A percentile compares a stretch with the other conserved stretches of the same genome.
phyloP scores from a whole-genome alignment of 257 asterid species.

The Haberlea rhodopensis region DNA sequence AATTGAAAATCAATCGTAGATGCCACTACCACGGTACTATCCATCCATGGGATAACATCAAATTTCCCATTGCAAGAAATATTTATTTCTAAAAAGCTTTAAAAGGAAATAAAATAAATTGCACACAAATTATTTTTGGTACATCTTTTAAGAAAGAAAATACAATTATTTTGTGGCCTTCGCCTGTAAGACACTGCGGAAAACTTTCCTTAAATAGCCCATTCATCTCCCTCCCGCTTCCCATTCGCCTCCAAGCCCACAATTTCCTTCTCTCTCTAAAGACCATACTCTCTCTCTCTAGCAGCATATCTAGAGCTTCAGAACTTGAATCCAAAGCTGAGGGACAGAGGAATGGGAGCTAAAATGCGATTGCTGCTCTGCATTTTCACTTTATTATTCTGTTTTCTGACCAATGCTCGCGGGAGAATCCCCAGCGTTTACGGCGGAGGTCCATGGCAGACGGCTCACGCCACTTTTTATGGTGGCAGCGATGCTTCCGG shows the following conservation, averaged over 20 bases:
- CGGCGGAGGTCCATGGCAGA: constrained; percentile 37
- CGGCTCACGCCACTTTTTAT: constrained; percentile 58
- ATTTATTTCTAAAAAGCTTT: no score
- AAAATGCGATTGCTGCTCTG: constrained; percentile 26
- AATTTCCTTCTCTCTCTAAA: constrained; percentile 21
- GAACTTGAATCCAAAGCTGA: neutral
- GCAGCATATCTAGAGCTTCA: neutral
- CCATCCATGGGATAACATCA: no score
- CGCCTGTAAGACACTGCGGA: neutral
- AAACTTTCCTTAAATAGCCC: constrained; percentile 48
- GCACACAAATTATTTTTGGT: no score
- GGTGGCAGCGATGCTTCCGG: constrained; percentile 60
- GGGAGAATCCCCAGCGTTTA: constrained; percentile 38
- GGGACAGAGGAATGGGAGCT: constrained; percentile 29
- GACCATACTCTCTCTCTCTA: constrained; percentile 24
- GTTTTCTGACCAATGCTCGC: constrained; percentile 26
- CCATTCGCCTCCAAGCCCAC: constrained; percentile 30
- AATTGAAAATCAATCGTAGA: no score
- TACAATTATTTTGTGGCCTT: neutral
- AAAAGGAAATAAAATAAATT: no score
- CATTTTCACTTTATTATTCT: constrained; percentile 24
- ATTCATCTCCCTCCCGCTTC: constrained; percentile 37
- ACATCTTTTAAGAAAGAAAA: no score
- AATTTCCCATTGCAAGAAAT: no score
- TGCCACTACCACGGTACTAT: no score